Conservation (phyloP, 2,329 filamentous ascomycete species). For the Plectosphaerella plurivora region DNA sequence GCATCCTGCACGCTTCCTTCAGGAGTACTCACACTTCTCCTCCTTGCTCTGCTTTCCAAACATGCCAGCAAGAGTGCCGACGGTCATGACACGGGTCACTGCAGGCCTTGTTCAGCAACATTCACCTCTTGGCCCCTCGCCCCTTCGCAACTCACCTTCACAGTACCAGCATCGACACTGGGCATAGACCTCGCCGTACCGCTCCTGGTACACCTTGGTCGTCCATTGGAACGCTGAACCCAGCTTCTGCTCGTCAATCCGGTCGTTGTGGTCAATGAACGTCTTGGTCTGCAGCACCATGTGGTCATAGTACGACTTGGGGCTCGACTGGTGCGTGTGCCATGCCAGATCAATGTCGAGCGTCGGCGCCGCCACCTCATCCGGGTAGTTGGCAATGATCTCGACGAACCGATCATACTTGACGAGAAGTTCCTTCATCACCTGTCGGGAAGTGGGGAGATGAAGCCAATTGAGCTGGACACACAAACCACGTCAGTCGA, state of each 20-base stretch:
- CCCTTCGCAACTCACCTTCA: conserved; percentile 40
- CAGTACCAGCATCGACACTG: conserved; percentile 78
- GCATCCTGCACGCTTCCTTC: not conserved
- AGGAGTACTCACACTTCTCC: conserved; percentile 28
- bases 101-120: not conserved
- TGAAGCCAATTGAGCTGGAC: conserved; percentile 64
- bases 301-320: conserved; percentile 54
- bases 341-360: conserved; percentile 66
- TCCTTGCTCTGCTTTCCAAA: conserved; percentile 36
- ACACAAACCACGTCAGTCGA: not conserved
- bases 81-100: not conserved
- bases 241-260: conserved; percentile 65
- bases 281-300: conserved; percentile 38
- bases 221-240: conserved; percentile 65
- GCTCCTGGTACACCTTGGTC: conserved; percentile 57
- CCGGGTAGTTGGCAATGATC: conserved; percentile 44
- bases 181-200: conserved; percentile 59
- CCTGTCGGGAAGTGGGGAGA: conserved; percentile 54
- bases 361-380: conserved; percentile 55
- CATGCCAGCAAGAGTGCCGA: conserved; percentile 21
- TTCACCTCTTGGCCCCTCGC: not conserved
- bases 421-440: conserved; percentile 53
- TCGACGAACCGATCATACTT: conserved; percentile 59
- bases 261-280: conserved; percentile 79
- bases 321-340: conserved; percentile 70